Conservation (phyloP, 495 filamentous ascomycete species). For the Baudoinia panamericana region DNA sequence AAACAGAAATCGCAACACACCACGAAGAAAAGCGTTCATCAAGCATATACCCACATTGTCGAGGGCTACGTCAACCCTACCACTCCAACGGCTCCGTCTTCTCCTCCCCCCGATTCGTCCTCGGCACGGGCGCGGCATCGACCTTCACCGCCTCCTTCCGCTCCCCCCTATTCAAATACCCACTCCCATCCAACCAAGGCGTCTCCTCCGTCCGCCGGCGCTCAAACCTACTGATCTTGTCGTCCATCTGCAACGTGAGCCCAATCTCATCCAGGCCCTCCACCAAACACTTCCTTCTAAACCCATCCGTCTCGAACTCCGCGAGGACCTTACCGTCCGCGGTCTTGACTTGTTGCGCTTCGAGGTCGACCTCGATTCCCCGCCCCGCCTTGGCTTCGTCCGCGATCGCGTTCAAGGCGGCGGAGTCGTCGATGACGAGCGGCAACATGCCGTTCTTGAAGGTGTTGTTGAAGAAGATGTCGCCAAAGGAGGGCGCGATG, state of each 20-base stretch:
- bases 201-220: slow-evolving; percentile 58
- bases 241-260: slow-evolving; percentile 79
- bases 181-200: slow-evolving; percentile 85
- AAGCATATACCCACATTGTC: too few relatives aligned
- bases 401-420: slow-evolving; percentile 54
- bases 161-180: slow-evolving; percentile 63
- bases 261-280: slow-evolving; percentile 97
- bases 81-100: slow-evolving; percentile 84
- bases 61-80: slow-evolving; percentile 35
- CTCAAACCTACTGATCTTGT: slow-evolving; percentile 80
- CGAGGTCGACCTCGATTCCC: slow-evolving; percentile 85
- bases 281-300: slow-evolving; percentile 84
- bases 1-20: too few relatives aligned
- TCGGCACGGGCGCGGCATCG: slow-evolving; percentile 75
- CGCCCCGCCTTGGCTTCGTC: slow-evolving; percentile 68
- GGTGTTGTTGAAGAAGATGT: slow-evolving; percentile 99
- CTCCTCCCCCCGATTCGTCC: slow-evolving; percentile 78
- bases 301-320: slow-evolving; percentile 75
- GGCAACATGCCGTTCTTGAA: slow-evolving; percentile 99
- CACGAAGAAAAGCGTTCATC: too few relatives aligned
- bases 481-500: slow-evolving; percentile 84
- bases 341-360: slow-evolving; percentile 71
- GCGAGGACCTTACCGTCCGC: slow-evolving; percentile 56
- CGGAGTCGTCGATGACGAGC: slow-evolving; percentile 56
- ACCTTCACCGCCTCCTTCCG: slow-evolving; percentile 54